Evolutionary conservation across 768 basidiomycete genomes (phyloP).

Genomic region (Mrakia gelida): DNA sequence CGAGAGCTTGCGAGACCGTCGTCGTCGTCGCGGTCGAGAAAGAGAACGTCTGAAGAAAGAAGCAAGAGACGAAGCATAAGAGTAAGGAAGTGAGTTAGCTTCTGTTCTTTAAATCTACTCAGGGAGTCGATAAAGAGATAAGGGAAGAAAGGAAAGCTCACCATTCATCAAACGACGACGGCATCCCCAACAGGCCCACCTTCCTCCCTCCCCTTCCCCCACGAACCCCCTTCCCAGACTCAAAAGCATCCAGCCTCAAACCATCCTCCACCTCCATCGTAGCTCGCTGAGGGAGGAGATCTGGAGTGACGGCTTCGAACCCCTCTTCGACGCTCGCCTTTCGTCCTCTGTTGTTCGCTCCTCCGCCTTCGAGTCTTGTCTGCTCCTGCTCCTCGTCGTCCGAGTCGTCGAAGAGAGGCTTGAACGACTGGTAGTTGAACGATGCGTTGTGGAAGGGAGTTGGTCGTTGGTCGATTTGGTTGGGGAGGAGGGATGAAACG

Average conservation of each 20-base stretch:
- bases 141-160: too few relatives aligned
- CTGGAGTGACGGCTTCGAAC: not conserved
- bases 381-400: not conserved
- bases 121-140: too few relatives aligned
- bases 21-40: too few relatives aligned
- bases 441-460: not conserved
- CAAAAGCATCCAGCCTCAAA: not conserved
- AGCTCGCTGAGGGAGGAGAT: not conserved
- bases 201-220: not conserved
- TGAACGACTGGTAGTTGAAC: slow-evolving; percentile 8
- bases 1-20: too few relatives aligned
- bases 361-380: not conserved
- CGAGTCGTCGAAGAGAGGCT: not conserved
- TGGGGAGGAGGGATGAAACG: too few relatives aligned
- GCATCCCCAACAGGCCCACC: not conserved
- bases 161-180: too few relatives aligned
- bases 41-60: too few relatives aligned
- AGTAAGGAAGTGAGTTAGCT: too few relatives aligned
- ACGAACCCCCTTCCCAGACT: not conserved
- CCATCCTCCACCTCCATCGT: not conserved
- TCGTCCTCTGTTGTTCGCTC: not conserved
- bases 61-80: too few relatives aligned
- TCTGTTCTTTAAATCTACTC: too few relatives aligned
- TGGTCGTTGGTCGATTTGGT: not conserved
- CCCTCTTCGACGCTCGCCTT: not conserved